Evolutionary conservation across 805 yeast genomes (phyloP), one percentile per base, ranked within the genome.

Genomic region (Schizosaccharomyces octosporus): DNA sequence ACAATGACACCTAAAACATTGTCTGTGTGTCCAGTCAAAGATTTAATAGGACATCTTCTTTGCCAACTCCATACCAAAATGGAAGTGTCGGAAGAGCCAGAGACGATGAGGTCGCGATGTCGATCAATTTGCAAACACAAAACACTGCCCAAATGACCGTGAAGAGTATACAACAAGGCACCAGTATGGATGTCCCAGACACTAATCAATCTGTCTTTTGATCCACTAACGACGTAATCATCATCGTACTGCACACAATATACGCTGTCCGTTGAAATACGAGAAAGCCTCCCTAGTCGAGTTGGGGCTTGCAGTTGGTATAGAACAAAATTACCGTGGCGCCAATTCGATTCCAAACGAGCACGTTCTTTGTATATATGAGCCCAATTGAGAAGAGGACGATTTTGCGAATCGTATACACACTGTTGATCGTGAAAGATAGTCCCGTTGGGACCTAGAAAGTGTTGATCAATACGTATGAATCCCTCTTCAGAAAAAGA

Each of bases 181-280:
- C 48, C 19, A n/a, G 59, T 15, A 13, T 61, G 54, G 17, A 42
- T 17, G 45, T 67, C 66, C 76, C 76, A 73, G 3, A 73, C 64
- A 24, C 68, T 66, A n/a, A 73, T 64, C 17, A 72, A 66, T 5
- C 64, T 61, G 61, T 73, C 75, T 5, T 72, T 58, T 0, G 95
- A 87, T 0, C 95, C 97, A 2, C 95, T 86, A 73, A 89, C 81
- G 48, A 89, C 72, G 63, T 79, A 73, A 65, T 81, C 75, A 58
- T 62, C 61, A 54, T 82, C 82, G 71, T 83, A 85, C 68, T 85
- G 87, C 59, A 88, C 76, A 64, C 95, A 81, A 45, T 90, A 78
- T 15, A 89, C 48, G 21, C 61, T 43, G 24, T 57, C 48, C 29
- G 21, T n/a, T 36, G 41, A n/a, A 55, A 6, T 27, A 17, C 59